Evolutionary conservation across 495 filamentous ascomycete species (phyloP).

Genomic region (Penicillium alfredii): DNA sequence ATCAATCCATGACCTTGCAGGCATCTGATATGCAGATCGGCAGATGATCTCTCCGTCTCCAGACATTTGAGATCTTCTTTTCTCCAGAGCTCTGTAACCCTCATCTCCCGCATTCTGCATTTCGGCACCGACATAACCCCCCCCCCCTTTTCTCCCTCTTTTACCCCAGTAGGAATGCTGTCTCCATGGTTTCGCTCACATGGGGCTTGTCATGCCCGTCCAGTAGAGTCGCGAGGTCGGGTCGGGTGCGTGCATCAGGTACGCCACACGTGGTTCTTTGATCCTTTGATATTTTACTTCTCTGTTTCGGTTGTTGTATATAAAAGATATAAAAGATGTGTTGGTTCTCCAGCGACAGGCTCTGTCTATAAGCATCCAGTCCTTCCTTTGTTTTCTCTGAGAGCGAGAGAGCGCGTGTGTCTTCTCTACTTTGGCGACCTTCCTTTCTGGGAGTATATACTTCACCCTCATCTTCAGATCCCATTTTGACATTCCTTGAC

Average conservation of each 20-base stretch:
- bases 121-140: too few relatives aligned
- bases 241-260: slow-evolving; percentile 28
- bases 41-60: too few relatives aligned
- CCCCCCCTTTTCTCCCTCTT: slow-evolving; percentile 16
- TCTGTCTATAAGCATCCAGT: slow-evolving; percentile 3
- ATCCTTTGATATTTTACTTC: not conserved
- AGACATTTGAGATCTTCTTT: too few relatives aligned
- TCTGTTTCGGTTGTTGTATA: slow-evolving; percentile 1
- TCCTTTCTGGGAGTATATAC: slow-evolving; percentile 14
- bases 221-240: slow-evolving; percentile 25
- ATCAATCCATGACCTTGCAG: too few relatives aligned
- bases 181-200: slow-evolving; percentile 24
- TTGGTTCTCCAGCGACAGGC: too few relatives aligned
- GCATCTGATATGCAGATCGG: too few relatives aligned
- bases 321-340: too few relatives aligned
- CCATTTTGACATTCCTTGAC: too few relatives aligned
- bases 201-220: slow-evolving; percentile 23
- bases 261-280: slow-evolving; percentile 14
- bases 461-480: slow-evolving; percentile 2
- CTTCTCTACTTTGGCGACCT: slow-evolving; percentile 11
- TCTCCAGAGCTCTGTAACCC: too few relatives aligned
- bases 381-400: slow-evolving; percentile 12
- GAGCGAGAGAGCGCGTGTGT: slow-evolving; percentile 1
- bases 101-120: too few relatives aligned
- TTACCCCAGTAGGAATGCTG: slow-evolving; percentile 9